Evolutionary conservation across 345 rosid genomes (phyloP), one percentile per base, ranked within the genome.

Genomic region (Zanthoxylum bungeanum): DNA sequence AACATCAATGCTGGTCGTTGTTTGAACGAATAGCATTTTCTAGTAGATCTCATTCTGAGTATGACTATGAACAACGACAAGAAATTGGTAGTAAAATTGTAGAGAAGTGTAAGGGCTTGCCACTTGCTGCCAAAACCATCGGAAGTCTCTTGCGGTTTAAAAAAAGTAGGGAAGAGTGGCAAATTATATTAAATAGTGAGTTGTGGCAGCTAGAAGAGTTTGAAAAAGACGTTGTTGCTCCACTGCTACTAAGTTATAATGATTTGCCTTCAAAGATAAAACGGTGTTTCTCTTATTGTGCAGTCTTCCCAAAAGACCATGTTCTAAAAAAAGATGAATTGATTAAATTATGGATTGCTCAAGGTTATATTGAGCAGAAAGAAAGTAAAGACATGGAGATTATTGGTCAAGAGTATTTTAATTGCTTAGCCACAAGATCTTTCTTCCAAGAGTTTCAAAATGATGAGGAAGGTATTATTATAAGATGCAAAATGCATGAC

Each of bases 281-380:
- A 10, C 5, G 6, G 0, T 49, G 42, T 49, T 66, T 66, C 8
- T 49, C 30, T 1, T 66, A 17, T 33, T 33, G 42, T 59, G 63
- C 63, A 0, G 1, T 59, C 0, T 59, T 59, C 1, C 40, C 42
- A 16, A 33, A 59, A 16, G 63, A 16, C 7, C 17, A 59, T 2
- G 0, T 0, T 1, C 17, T 59, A 0, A 0, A 3, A 0, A 31
- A 59, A 59, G 40, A 59, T 17, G 25, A 34, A 59, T 31, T 33
- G 22, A 31, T 59, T n/a, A 59, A 17, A 33, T 59, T 59, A 3
- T 59, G 63, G 63, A 31, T 59, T 40, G 40, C 25, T 33, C 63
- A 31, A 33, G 42, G 63, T 59, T 59, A 7, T 34, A 4, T 59
- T 2, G 9, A 12, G 25, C 11, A 7, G 9, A 17, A 16, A 59